Evolutionary conservation across 139 green algal genomes (phyloP), one percentile per base, ranked within the genome.

Genomic region (Auxenochlorella pyrenoidosa): DNA sequence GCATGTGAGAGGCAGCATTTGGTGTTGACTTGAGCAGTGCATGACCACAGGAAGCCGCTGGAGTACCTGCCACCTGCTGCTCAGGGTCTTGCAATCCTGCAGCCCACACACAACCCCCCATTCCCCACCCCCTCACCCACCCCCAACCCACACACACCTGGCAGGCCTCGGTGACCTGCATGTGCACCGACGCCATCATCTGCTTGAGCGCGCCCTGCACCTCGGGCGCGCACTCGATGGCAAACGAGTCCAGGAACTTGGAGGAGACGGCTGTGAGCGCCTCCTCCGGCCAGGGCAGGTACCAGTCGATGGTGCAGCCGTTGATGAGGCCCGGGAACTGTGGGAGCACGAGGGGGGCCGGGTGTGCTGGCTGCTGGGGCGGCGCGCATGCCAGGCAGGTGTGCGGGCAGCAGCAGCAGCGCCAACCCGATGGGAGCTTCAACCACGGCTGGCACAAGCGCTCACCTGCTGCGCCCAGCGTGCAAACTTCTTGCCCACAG

Each of bases 251-350:
- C 70, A 99, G 95, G 91, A 98, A 97, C 85, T 98, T 97, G 85
- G 89, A 91, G 36, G 94, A 94, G 80, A 98, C 95, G 24, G 86
- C 88, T 51, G 89, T 92, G 12, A 97, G 88, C 30, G 95, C 95
- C 76, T 97, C 92, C 58, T 95, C 82, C n/a, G 95, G 94, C 95
- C 95, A 97, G 81, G 75, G 93, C 77, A 94, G 75, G 89, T 95
- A 98, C 97, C 97, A 99, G 88, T 99, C 95, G 86, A 99, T 97
- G 40, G 97, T 98, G 94, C 94, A 98, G 65, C 96, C 97, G 89
- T 97, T 97, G 89, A 99, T 98, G 70, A 99, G 94, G 36, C 96
- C 97, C 19, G 94, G 94, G 88, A 99, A 99, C 72, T 90, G 86
- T 40, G 36, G 36, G 18, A 6, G 28, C 28, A 51, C 43, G 41